phyloP scores from a whole-genome alignment of 2,329 filamentous ascomycete species.

The Stylonectria norvegica region DNA sequence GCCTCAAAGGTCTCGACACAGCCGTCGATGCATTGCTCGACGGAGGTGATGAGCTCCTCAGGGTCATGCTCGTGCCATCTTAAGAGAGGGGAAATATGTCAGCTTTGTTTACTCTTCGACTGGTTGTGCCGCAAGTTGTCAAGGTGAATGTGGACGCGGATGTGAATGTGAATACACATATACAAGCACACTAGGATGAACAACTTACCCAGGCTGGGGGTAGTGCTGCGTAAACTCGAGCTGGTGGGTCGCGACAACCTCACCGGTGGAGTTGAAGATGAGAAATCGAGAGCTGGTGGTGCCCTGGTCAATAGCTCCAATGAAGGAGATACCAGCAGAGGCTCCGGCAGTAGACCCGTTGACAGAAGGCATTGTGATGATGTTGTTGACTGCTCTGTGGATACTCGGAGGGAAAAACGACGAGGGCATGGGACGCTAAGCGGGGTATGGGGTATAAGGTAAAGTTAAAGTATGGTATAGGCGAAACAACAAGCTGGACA shows the following conservation, averaged over 20 bases:
- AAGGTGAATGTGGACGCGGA: too few relatives aligned
- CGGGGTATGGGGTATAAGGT: too few relatives aligned
- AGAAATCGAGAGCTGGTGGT: constrained; percentile 76
- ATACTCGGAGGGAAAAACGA: too few relatives aligned
- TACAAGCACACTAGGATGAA: not conserved
- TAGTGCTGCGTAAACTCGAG: constrained; percentile 74
- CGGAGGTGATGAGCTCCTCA: constrained; percentile 67
- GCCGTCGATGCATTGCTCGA: constrained; percentile 72
- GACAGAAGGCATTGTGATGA: constrained; percentile 32
- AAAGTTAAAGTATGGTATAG: too few relatives aligned
- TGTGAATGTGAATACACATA: too few relatives aligned
- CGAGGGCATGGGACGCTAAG: too few relatives aligned
- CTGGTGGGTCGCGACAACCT: constrained; percentile 69
- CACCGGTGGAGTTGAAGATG: constrained; percentile 69
- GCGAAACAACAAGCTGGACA: too few relatives aligned
- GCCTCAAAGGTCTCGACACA: constrained; percentile 66
- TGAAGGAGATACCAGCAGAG: constrained; percentile 43
- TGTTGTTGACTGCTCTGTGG: too few relatives aligned
- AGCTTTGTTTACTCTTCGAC: too few relatives aligned
- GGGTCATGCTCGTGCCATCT: constrained; percentile 88
- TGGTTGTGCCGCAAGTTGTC: too few relatives aligned
- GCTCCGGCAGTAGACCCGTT: constrained; percentile 22
- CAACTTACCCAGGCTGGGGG: constrained; percentile 66
- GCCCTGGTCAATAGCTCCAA: constrained; percentile 77
- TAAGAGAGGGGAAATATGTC: too few relatives aligned